Evolutionary conservation across 192 early-diverging fungal species (phyloP).

Genomic region (Podila minutissima): DNA sequence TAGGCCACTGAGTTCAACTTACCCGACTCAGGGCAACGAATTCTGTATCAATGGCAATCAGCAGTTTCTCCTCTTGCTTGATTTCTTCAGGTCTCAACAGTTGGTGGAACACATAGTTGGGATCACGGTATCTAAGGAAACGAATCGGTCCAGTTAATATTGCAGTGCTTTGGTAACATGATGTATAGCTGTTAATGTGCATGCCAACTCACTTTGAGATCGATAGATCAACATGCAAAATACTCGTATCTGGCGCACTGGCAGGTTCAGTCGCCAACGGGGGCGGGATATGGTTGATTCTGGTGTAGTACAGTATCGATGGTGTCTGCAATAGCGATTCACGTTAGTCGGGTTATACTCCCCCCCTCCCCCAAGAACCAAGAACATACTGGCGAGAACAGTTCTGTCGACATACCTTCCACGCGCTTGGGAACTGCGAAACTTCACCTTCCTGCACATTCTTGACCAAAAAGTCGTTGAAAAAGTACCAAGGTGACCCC

Average conservation of each 20-base stretch:
- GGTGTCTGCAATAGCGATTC: slow-evolving; percentile 57
- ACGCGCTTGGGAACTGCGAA: slow-evolving; percentile 61
- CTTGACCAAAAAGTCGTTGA: slow-evolving; percentile 97
- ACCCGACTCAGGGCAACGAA: slow-evolving; percentile 87
- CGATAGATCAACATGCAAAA: slow-evolving; percentile 67
- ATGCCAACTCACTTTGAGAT: slow-evolving; percentile 63
- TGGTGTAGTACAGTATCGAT: slow-evolving; percentile 73
- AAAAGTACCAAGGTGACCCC: slow-evolving; percentile 79
- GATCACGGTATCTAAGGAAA: slow-evolving; percentile 51
- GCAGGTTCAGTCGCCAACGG: slow-evolving; percentile 59
- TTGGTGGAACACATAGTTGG: slow-evolving; percentile 59
- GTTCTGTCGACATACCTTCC: slow-evolving; percentile 53
- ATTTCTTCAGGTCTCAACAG: slow-evolving; percentile 68
- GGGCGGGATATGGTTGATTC: slow-evolving; percentile 61
- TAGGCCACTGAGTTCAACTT: not conserved
- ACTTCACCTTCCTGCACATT: slow-evolving; percentile 73
- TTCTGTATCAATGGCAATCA: slow-evolving; percentile 94
- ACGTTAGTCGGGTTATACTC: no score
- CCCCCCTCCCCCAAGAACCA: no score
- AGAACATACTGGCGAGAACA: not conserved
- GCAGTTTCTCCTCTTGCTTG: slow-evolving; percentile 65
- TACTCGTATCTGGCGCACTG: slow-evolving; percentile 53
- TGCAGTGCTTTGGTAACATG: no score
- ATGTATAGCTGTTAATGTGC: no score
- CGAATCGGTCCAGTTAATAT: not conserved